Conservation (phyloP, 805 yeast genomes). For the Candida qinlingensis region DNA sequence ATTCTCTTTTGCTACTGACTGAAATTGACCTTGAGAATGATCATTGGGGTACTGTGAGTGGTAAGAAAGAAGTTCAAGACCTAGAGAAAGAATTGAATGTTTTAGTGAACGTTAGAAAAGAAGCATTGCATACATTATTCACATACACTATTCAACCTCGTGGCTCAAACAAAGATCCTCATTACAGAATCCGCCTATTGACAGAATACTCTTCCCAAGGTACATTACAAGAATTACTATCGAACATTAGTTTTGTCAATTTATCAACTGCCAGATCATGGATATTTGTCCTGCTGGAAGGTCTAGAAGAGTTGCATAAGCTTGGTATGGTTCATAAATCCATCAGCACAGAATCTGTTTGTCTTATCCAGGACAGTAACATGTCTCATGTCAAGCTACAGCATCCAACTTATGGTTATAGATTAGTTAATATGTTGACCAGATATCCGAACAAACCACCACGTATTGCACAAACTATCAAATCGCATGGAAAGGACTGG, state of each 20-base stretch:
- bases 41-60: constrained; percentile 67
- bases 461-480: constrained; percentile 16
- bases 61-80: constrained; percentile 65
- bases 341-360: constrained; percentile 56
- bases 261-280: constrained; percentile 79
- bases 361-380: constrained; percentile 47
- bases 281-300: constrained; percentile 83
- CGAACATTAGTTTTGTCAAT: constrained; percentile 61
- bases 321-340: constrained; percentile 75
- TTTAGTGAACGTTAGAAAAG: constrained; percentile 53
- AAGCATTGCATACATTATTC: constrained; percentile 56
- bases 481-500: constrained; percentile 42
- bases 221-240: constrained; percentile 57
- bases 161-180: constrained; percentile 28
- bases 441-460: constrained; percentile 31
- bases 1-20: constrained; percentile 55
- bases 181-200: constrained; percentile 67
- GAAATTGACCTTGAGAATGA: constrained; percentile 62
- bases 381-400: constrained; percentile 54
- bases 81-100: constrained; percentile 74
- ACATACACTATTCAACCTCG: constrained; percentile 71
- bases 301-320: constrained; percentile 78
- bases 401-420: constrained; percentile 54
- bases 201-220: constrained; percentile 59
- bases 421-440: constrained; percentile 36